Base-by-base conservation (phyloP, 495 filamentous ascomycete species). In the Sordaria brevicollis region DNA sequence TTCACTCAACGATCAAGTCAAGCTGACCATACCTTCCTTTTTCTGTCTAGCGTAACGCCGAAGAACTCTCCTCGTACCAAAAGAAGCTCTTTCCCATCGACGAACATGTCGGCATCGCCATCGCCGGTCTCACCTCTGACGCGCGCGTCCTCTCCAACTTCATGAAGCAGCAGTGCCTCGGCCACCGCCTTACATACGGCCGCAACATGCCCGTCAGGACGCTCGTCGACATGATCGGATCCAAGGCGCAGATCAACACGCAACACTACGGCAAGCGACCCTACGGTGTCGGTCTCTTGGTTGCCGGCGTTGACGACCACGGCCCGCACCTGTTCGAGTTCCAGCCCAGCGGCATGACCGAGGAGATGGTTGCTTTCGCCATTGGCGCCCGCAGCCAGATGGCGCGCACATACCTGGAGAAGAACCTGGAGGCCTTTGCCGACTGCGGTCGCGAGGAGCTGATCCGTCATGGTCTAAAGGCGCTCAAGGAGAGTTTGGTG, bases 111-210 rank as follows among this genome's bases (percentile, higher is more conserved):
- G 95, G 93, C 74, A 88, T 98, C 79, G 93, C 94, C 75, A 94
- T 99, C 78, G 95, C 95, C 75, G 95, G 95, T 71, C 92, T 99
- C 70, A 94, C 96, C 68, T 97, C 95, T 72, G 95, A 99, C 83
- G 96, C 95, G 79, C 94, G 95, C 74, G 95, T 99, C 76, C 93
- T 99, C 76, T 97, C 94, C 85, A 98, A 98, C 88, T 98, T 97
- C 87, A 97, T 99, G 95, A 97, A 97, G 84, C 93, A 96, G 82
- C 95, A 98, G 83, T 96, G 92, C 67, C 93, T 99, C 75, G 91
- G 92, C 78, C 93, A 93, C 70, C 93, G 93, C 77, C 91, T 99
- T 77, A 96, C 93, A 69, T 98, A 96, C 86, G 93, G 90, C 82
- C 94, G 95, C 66, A 88, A 93, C 69, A 93, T 99, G 75, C 92